A percentile compares a stretch with the other conserved stretches of the same genome.
Conservation (phyloP, 163 green algal species). For the Chlorella variabilis region DNA sequence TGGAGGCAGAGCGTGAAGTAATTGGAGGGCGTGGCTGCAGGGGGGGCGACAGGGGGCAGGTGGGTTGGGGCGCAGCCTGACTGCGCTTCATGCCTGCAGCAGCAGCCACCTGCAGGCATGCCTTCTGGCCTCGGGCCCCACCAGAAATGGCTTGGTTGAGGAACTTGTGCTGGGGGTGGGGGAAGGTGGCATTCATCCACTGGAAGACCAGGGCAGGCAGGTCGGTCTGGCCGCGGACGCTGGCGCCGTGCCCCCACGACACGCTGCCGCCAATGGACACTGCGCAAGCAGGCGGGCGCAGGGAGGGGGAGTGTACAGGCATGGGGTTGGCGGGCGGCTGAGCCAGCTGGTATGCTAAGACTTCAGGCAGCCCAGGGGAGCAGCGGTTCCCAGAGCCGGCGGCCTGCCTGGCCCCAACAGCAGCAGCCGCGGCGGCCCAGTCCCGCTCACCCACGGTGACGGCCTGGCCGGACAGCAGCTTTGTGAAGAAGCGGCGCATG, state of each 20-base stretch:
- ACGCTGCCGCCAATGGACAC: neutral
- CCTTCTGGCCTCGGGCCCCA: too few relatives aligned
- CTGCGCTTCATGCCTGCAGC: too few relatives aligned
- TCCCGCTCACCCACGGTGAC: neutral
- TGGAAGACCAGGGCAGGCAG: neutral
- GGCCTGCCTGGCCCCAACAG: too few relatives aligned
- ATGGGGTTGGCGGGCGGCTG: neutral
- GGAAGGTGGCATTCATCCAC: slow-evolving; percentile 10
- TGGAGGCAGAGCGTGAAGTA: slow-evolving; percentile 6
- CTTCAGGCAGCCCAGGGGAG: too few relatives aligned
- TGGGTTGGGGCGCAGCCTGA: too few relatives aligned
- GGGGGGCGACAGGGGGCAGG: neutral
- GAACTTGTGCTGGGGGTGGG: neutral
- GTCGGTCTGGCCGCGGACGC: neutral
- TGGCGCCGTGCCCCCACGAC: slow-evolving; percentile 1
- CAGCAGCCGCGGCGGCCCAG: too few relatives aligned
- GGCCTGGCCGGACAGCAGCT: slow-evolving; percentile 1
- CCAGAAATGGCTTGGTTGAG: neutral
- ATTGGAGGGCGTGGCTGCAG: slow-evolving; percentile 1
- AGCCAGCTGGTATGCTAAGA: too few relatives aligned
- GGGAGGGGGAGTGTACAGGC: neutral
- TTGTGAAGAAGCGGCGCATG: neutral
- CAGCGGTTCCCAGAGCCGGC: too few relatives aligned
- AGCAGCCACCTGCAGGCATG: neutral
- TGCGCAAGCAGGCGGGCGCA: neutral